Evolutionary conservation across 139 green algal species (phyloP).

Genomic region (Haematococcus lacustris): DNA sequence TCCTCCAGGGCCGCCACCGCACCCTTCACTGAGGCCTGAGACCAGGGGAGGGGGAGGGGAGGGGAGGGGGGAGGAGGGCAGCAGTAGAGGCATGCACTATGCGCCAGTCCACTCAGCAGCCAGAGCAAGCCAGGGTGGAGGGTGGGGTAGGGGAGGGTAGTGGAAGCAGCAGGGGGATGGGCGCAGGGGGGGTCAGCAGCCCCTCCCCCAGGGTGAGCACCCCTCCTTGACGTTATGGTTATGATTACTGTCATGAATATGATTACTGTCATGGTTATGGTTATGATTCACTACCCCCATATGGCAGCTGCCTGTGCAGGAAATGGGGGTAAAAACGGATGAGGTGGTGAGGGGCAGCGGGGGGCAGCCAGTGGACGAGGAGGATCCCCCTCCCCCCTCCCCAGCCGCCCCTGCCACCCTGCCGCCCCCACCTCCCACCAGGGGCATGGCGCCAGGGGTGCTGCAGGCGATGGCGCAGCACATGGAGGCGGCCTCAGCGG

Average conservation of each 20-base stretch:
- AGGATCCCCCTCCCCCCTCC: not conserved
- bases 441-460: not conserved
- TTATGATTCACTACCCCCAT: not conserved
- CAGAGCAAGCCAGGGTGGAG: not conserved
- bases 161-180: not conserved
- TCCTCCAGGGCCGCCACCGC: slow-evolving; percentile 67
- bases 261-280: no score
- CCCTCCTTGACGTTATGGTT: no score
- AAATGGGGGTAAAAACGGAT: not conserved
- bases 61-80: not conserved
- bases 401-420: not conserved
- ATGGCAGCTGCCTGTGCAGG: not conserved
- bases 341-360: not conserved
- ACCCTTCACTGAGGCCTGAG: slow-evolving; percentile 14
- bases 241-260: no score
- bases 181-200: not conserved
- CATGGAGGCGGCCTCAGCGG: slow-evolving; percentile 79
- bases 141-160: not conserved
- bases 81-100: not conserved
- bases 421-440: not conserved
- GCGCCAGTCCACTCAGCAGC: not conserved
- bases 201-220: no score
- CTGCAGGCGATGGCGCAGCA: slow-evolving; percentile 70
- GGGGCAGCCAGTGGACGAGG: not conserved
- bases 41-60: not conserved